Evolutionary conservation across 148 eudicot species (phyloP).

Genomic region (Heliosperma pusillum): DNA sequence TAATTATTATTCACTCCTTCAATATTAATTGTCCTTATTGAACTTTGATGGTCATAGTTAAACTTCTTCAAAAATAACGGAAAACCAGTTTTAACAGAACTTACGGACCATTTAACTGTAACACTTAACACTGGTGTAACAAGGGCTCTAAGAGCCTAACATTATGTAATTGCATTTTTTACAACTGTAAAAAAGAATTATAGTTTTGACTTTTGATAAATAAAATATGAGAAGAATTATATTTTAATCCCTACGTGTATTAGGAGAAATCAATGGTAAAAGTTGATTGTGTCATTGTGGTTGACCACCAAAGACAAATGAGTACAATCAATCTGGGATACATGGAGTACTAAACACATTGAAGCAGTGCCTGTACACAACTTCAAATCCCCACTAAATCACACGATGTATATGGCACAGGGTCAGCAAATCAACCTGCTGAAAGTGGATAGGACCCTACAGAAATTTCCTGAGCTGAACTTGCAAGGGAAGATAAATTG

Average conservation of each 20-base stretch:
- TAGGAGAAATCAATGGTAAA: neutral
- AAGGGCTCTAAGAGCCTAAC: too few species aligned
- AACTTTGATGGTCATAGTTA: neutral
- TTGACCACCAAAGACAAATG: neutral
- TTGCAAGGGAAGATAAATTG: constrained; percentile 66
- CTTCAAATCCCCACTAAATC: neutral
- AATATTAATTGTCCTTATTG: neutral
- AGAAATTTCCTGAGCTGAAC: constrained; percentile 59
- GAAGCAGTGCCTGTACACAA: constrained; percentile 8
- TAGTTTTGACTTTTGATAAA: too few species aligned
- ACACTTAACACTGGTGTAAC: too few species aligned
- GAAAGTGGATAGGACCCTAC: constrained; percentile 58
- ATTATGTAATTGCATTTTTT: too few species aligned
- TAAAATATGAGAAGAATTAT: too few species aligned
- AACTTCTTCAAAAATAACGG: too few species aligned
- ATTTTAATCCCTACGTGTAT: too few species aligned
- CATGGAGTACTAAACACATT: neutral
- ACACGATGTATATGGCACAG: neutral
- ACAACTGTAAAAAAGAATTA: too few species aligned
- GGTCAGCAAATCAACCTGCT: constrained; percentile 42
- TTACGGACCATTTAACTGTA: too few species aligned
- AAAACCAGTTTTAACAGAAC: neutral
- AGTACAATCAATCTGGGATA: neutral
- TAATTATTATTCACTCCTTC: neutral
- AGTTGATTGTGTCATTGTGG: neutral